Conservation (phyloP, 306 rosid genomes). For the Vigna nakashimae region DNA sequence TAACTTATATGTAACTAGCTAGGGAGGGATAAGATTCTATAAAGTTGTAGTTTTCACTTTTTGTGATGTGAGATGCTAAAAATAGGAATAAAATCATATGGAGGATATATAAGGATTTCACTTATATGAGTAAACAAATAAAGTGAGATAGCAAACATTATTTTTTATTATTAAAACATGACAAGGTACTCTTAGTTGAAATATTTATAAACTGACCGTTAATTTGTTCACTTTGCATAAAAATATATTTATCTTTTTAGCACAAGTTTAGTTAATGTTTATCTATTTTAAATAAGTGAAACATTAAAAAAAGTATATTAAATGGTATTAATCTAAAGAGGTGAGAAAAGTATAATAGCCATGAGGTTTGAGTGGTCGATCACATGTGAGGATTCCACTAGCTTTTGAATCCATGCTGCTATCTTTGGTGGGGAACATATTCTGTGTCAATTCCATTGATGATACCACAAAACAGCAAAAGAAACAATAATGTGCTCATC, state of each 20-base stretch:
- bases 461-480: not conserved
- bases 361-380: slow-evolving; percentile 12
- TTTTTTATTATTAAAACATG: not conserved
- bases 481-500: slow-evolving; percentile 3
- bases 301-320: not conserved
- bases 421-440: slow-evolving; percentile 41
- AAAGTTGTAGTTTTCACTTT: not conserved
- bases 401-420: slow-evolving; percentile 22
- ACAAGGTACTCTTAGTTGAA: not conserved
- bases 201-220: not conserved
- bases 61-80: slow-evolving; percentile 27
- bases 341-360: not conserved
- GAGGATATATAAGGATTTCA: slow-evolving; percentile 4
- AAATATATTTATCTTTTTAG: not conserved
- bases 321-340: not conserved
- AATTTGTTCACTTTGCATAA: not conserved
- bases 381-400: slow-evolving; percentile 29
- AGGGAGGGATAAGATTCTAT: slow-evolving; percentile 14
- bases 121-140: not conserved
- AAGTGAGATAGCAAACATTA: not conserved
- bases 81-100: slow-evolving; percentile 39
- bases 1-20: not conserved
- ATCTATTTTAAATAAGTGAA: not conserved
- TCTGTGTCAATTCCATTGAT: slow-evolving; percentile 38
- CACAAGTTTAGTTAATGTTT: not conserved